Base-by-base conservation (phyloP, 1,284 basidiomycete genomes). In the Schizophyllum amplum region DNA sequence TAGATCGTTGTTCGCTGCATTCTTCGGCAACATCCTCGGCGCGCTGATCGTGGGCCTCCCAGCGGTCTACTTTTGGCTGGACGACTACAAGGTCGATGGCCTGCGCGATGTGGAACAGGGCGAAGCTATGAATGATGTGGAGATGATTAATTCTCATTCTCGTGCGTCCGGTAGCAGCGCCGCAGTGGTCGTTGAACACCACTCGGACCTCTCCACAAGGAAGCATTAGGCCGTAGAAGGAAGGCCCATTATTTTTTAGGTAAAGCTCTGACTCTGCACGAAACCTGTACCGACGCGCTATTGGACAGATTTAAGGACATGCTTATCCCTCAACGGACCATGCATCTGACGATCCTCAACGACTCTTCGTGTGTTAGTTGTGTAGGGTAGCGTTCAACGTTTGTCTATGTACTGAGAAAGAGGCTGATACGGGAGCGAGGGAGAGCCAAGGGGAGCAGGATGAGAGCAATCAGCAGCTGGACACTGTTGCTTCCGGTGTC, bases 21-120 rank as follows among this genome's bases (percentile, higher is more conserved):
- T 81, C 67, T 60, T 89, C 53, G 87, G 87, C 26, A 90, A 90
- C 70, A 77, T 84, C 46, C 70, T 89, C 17, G 87, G 87, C 4
- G 87, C 76, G 6, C 69, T 84, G 33, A 69, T 86, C 48, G 82
- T 90, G 26, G 84, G 73, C 11, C 64, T 87, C 1, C 86, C 86
- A 7, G 82, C 77, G 1, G 69, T 74, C 6, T 85, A 84, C 65
- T 83, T 84, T 70, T 82, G 81, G 63, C 75, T 86, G 4, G 63
- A 67, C n/a, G 80, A 84, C 64, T 79, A 76, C 67, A 65, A 69
- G 24, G 72, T 68, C 5, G 71, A 65, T 21, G 74, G 69, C 15
- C 62, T 77, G 27, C 71, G 69, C 46, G 60, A 67, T 6, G 73
- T 69, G 1, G 79, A 81, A 62, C 61, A 63, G 17, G 63, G 65